Conservation (phyloP, 768 basidiomycete species). For the Suillus bovinus region DNA sequence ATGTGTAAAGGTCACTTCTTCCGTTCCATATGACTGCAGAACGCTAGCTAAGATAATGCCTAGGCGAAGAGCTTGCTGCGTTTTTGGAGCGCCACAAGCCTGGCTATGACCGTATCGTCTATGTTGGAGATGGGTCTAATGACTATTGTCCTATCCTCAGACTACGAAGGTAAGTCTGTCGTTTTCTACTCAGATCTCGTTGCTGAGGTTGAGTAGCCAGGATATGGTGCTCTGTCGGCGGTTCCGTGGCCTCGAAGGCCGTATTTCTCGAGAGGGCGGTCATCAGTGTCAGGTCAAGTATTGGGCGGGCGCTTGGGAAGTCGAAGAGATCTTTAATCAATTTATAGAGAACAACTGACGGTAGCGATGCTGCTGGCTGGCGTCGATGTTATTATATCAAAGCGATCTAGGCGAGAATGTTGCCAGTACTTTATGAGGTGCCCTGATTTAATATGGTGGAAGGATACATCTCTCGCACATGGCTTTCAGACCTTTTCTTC, state of each 20-base stretch:
- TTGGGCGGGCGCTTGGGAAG: slow-evolving; percentile 97
- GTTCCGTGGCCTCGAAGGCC: slow-evolving; percentile 73
- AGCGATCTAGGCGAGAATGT: background rate
- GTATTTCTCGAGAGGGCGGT: slow-evolving; percentile 79
- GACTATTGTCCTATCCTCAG: slow-evolving; percentile 93
- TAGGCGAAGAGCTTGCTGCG: slow-evolving; percentile 90
- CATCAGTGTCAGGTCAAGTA: slow-evolving; percentile 73
- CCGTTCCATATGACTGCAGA: background rate
- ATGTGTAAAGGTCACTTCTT: slow-evolving; percentile 87
- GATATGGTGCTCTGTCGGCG: slow-evolving; percentile 83
- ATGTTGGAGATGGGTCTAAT: slow-evolving; percentile 93
- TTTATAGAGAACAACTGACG: slow-evolving; percentile 3
- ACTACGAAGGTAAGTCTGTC: slow-evolving; percentile 58
- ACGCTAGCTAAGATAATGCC: background rate
- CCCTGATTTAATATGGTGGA: background rate
- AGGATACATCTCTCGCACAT: background rate
- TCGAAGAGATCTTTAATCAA: slow-evolving; percentile 74
- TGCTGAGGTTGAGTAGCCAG: slow-evolving; percentile 48
- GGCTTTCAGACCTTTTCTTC: background rate
- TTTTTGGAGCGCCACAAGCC: slow-evolving; percentile 66
- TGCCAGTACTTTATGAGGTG: background rate
- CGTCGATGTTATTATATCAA: background rate
- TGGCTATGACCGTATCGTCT: slow-evolving; percentile 76
- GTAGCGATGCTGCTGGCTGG: slow-evolving; percentile 1
- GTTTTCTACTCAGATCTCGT: slow-evolving; percentile 4